Base-by-base conservation (phyloP, 2,329 filamentous ascomycete species). In the Penicillium sp. region DNA sequence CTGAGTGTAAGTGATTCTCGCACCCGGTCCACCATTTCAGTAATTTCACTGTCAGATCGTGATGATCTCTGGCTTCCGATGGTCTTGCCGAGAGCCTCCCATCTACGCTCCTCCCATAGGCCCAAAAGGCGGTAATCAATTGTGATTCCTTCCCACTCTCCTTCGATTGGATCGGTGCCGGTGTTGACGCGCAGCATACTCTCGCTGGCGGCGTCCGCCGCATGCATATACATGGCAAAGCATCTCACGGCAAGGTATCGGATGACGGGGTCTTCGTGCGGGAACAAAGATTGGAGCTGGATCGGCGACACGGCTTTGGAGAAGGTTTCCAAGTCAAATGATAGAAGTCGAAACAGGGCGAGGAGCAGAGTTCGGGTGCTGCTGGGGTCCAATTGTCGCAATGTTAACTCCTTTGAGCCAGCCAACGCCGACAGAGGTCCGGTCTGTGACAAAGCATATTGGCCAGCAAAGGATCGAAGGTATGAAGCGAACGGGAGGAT, bases 401-500 rank as follows among this genome's bases (percentile, higher is more conserved):
- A 60, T 37, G 62, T 68, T 64, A 64, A 61, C 61, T 67, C 66
- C 54, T 64, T 69, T 45, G 66, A 68, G 53, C 65, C 68, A 63
- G 64, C 65, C 63, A 69, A 70, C 61, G 63, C 63, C 54, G 72
- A 70, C 59, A 74, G 66, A 63, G 62, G 61, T 67, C 71, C 70
- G 65, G 68, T 65, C 62, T 69, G 66, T 58, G 67, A 70, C 53
- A 67, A 60, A 49, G 73, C 67, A 64, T 74, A 71, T 68, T 80
- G 79, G 75, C 88, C 84, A 60, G 91, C 83, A 72, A 92, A 91
- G 58, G 87, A 84, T 53, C 88, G 86, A 44, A 98, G 81, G 70
- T 93, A 86, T 50, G 92, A 90, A 63, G 90, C 90, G 79, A 95
- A 88, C 19, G 92, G 91, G 66, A 97, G 74, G 61, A 96, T 82